These are phyloP conservation scores for Linum trigynum DNA, from an alignment of 345 rosid species.

Conservation along the genomic window DNA sequence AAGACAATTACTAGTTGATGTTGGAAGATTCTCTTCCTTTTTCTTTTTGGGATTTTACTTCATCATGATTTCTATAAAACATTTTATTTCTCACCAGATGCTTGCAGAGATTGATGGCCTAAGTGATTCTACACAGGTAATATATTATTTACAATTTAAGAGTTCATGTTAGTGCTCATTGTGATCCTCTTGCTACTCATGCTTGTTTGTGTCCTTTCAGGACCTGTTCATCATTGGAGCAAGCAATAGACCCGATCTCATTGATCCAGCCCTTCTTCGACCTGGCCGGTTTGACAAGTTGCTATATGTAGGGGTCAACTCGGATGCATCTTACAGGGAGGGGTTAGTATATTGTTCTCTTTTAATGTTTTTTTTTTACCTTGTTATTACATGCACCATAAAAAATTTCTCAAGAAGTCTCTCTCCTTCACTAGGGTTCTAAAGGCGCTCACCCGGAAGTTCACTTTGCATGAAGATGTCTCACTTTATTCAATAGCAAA, in stretches of 20 bases:
- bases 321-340: conserved; percentile 82
- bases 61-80: not conserved
- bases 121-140: conserved; percentile 71
- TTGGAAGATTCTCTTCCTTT: conserved; percentile 1
- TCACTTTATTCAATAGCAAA: conserved; percentile 74
- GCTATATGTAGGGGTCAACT: conserved; percentile 84
- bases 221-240: conserved; percentile 96
- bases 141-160: not conserved
- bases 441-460: conserved; percentile 91
- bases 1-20: conserved; percentile 15
- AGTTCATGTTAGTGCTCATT: not conserved
- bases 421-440: conserved; percentile 51
- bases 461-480: conserved; percentile 64
- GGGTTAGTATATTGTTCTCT: conserved; percentile 34
- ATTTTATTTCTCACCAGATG: conserved; percentile 40
- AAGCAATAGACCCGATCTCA: conserved; percentile 94
- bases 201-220: conserved; percentile 22
- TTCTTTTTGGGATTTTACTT: not conserved
- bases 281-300: conserved; percentile 97
- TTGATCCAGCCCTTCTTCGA: conserved; percentile 91
- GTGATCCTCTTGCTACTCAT: conserved; percentile 7
- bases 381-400: not conserved
- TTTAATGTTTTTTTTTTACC: not conserved
- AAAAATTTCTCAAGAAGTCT: conserved; percentile 7
- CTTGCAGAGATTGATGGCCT: conserved; percentile 98